A percentile compares a stretch with the other conserved stretches of the same genome.
Conservation (phyloP, 495 filamentous ascomycete genomes). For the Hyaloscypha variabilis region DNA sequence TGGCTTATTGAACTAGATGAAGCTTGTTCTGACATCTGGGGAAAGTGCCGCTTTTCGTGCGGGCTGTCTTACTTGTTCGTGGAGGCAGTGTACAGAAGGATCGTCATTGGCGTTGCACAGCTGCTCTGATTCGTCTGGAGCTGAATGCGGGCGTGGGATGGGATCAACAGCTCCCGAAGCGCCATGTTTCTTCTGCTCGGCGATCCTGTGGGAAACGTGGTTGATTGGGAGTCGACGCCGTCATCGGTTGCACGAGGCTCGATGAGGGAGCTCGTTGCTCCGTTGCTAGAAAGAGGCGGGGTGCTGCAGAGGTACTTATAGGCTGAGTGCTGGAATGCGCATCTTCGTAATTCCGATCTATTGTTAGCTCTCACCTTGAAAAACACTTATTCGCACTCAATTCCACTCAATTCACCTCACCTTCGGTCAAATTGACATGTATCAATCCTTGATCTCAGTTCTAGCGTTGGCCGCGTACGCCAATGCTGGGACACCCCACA, state of each 20-base stretch:
- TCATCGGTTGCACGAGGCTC: background rate
- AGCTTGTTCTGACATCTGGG: background rate
- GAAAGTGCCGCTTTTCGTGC: background rate
- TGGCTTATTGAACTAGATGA: background rate
- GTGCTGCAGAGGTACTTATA: background rate
- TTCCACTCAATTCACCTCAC: background rate
- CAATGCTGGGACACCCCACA: background rate
- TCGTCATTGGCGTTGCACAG: background rate
- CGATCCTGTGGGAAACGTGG: background rate
- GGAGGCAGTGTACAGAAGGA: background rate
- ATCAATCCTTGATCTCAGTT: constrained; percentile 3
- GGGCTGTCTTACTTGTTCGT: background rate
- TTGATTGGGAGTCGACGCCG: background rate
- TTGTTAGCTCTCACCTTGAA: background rate
- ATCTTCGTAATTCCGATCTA: background rate
- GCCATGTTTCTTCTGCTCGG: background rate
- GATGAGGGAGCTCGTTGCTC: background rate
- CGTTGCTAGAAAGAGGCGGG: background rate
- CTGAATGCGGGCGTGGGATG: background rate
- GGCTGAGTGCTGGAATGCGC: background rate
- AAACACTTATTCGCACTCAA: background rate
- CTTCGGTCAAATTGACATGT: background rate
- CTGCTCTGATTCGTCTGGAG: background rate
- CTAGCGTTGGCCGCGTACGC: constrained; percentile 8
- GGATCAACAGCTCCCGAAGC: background rate